Evolutionary conservation across 306 rosid genomes (phyloP), one percentile per base, ranked within the genome.

Genomic region (Elaeagnus macrophylla): DNA sequence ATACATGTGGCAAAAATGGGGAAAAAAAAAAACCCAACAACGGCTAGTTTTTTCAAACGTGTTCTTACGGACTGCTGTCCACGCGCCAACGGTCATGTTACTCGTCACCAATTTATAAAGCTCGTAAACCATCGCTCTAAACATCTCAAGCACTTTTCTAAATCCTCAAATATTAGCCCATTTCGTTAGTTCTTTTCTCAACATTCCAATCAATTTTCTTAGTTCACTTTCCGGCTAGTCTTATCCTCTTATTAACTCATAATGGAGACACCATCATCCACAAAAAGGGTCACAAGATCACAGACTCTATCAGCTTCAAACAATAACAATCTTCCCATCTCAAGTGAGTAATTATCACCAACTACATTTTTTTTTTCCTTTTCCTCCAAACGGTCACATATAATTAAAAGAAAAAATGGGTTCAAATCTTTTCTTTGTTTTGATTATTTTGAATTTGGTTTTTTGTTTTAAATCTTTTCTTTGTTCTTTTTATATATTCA

Each of bases 191-290:
- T n/a, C n/a, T n/a, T n/a, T n/a, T n/a, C n/a, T n/a, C n/a, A n/a
- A n/a, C n/a, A n/a, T n/a, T n/a, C n/a, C 32, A 25, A 25, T 25
- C 32, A 25, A 25, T 25, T 25, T 25, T 25, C 32, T 5, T 3
- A 25, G 4, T 25, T 25, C 32, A 2, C 32, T 3, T 1, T 25
- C 32, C 32, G 32, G 32, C 32, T 2, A 25, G 2, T 25, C 32
- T 25, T 25, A 8, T 7, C 37, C 51, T 45, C 67, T 42, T n/a
- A 53, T 47, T 51, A 67, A 18, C 1, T 64, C 60, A 54, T 75
- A 15, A 90, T 93, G 99, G 96, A 93, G 60, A 93, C 95, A 51
- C 99, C 99, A 37, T 84, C 86, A 9, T 91, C 99, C 3, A 53
- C 80, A 53, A 79, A 84, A 72, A 79, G 95, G 54, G 74, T 87